These are phyloP conservation scores for Microbotryum silenes-acaulis DNA, from an alignment of 1,284 basidiomycete genomes.

Conservation along the genomic window DNA sequence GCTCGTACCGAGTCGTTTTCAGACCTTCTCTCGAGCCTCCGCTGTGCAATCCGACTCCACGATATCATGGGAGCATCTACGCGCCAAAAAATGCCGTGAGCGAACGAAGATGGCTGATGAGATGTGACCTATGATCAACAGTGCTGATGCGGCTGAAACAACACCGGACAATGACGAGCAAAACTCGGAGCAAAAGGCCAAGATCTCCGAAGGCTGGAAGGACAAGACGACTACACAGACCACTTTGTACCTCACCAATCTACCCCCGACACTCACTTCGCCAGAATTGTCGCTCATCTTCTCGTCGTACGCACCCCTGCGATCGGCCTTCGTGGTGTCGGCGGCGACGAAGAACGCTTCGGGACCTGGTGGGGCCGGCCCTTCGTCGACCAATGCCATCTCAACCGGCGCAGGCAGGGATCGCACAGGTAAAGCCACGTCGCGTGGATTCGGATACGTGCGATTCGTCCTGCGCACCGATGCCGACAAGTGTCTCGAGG, in stretches of 20 bases:
- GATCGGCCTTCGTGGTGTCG: slow-evolving; percentile 81
- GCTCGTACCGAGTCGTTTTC: background rate
- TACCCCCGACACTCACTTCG: slow-evolving; percentile 82
- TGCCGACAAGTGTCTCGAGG: slow-evolving; percentile 61
- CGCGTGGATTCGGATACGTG: slow-evolving; percentile 97
- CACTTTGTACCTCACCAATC: slow-evolving; percentile 45
- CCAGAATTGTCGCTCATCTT: slow-evolving; percentile 85
- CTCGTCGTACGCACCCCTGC: slow-evolving; percentile 88
- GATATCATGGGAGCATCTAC: background rate
- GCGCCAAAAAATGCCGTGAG: no score
- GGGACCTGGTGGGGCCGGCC: slow-evolving; percentile 30
- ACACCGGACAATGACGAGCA: background rate
- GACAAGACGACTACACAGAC: slow-evolving; percentile 27
- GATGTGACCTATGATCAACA: background rate
- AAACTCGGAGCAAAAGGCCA: background rate
- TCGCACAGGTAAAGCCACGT: slow-evolving; percentile 53
- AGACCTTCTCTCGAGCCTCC: background rate
- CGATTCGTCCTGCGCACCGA: slow-evolving; percentile 85
- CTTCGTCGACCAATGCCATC: slow-evolving; percentile 22
- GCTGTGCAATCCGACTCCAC: background rate
- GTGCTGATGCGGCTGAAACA: slow-evolving; percentile 25
- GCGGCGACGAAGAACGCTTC: slow-evolving; percentile 45
- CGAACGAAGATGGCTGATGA: no score
- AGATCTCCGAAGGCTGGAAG: slow-evolving; percentile 5
- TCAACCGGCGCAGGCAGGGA: slow-evolving; percentile 27